phyloP scores from a whole-genome alignment of 78 protist species.

The Acrasis kona region DNA sequence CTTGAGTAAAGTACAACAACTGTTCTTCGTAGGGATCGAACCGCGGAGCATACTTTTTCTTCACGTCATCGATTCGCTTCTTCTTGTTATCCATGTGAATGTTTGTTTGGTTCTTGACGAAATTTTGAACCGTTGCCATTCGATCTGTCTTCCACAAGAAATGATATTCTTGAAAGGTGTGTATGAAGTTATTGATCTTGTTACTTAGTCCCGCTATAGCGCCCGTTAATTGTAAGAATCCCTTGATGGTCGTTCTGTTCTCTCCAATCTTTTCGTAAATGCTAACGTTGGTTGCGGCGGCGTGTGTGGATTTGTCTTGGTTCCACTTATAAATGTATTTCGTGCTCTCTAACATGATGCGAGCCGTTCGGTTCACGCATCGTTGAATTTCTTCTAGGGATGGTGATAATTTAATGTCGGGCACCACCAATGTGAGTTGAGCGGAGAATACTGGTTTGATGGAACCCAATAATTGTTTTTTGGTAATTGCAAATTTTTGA shows the following conservation, averaged over 20 bases:
- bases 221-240: slow-evolving; percentile 39
- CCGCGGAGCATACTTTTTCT: slow-evolving; percentile 4
- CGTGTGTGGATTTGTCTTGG: neutral
- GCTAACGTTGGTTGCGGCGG: neutral
- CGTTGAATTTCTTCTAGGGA: slow-evolving; percentile 19
- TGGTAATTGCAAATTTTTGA: slow-evolving; percentile 1
- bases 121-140: slow-evolving; percentile 1
- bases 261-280: neutral
- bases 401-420: neutral
- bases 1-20: slow-evolving; percentile 11
- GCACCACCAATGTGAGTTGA: slow-evolving; percentile 1
- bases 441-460: slow-evolving; percentile 24
- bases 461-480: neutral
- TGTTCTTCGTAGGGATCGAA: slow-evolving; percentile 31
- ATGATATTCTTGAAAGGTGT: neutral
- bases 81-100: slow-evolving; percentile 36
- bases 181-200: slow-evolving; percentile 1
- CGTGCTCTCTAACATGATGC: neutral
- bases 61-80: slow-evolving; percentile 7
- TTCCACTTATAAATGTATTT: neutral
- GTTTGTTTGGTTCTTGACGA: slow-evolving; percentile 2
- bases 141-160: neutral
- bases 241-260: slow-evolving; percentile 10
- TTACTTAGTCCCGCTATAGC: slow-evolving; percentile 13
- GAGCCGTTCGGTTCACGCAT: neutral